Evolutionary conservation across 768 basidiomycete species (phyloP), one percentile per base, ranked within the genome.

Genomic region (Pleurotus citrinopileatus): DNA sequence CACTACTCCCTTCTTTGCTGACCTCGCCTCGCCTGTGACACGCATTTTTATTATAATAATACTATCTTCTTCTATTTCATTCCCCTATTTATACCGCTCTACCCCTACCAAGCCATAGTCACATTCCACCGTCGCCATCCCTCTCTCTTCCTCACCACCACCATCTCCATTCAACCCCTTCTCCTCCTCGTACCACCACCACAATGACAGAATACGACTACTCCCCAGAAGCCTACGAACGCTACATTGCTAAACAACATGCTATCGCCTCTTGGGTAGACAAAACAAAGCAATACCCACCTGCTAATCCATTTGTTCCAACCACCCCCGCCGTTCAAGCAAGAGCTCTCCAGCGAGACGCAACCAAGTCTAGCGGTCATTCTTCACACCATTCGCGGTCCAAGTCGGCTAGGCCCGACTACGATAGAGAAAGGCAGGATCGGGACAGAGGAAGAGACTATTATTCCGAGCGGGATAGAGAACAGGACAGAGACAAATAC

Each of bases 151-250:
- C 45, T n/a, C n/a, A 47, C 26, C 28, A 17, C 45, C 26, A 32
- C 45, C 29, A 47, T 32, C 29, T 9, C 25, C 45, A 9, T n/a
- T n/a, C n/a, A n/a, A n/a, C n/a, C 26, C 29, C 28, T 10, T 22
- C 38, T 19, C 19, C 38, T 13, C 38, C 38, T 40, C 38, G 15
- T 40, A 13, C 19, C 19, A 36, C 20, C 34, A 17, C 42, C 12
- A 44, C 54, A n/a, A 59, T 59, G 58, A 59, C 58, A 40, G 58
- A 59, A 36, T 59, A 59, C 55, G 58, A 59, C 54, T 59, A 56
- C 32, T 59, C 58, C 10, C 58, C 58, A 19, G 55, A 55, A 19
- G 58, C 58, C 4, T 47, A 42, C 51, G 51, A 56, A 32, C 48
- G 55, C n/a, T 50, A 45, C 46, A 38, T 53, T 19, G 51, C 38